These are phyloP conservation scores for Aspergillus cejpii DNA, from an alignment of 2,329 filamentous ascomycete genomes.

Conservation along the genomic window DNA sequence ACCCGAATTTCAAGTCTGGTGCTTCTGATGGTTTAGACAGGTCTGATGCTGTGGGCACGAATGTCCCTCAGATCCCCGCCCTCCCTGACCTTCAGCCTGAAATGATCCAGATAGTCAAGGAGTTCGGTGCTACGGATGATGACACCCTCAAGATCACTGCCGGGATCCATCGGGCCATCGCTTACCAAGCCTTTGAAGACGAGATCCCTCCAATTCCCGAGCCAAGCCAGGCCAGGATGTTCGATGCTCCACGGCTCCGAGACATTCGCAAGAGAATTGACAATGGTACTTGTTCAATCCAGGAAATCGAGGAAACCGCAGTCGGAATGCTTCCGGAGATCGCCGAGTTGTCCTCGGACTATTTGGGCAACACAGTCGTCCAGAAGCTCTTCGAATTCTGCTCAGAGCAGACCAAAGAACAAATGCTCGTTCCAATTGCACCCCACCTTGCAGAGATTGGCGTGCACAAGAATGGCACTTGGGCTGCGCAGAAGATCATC, in stretches of 20 bases:
- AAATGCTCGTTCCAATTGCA: slow-evolving; percentile 80
- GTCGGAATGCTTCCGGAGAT: slow-evolving; percentile 94
- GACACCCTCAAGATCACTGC: slow-evolving; percentile 66
- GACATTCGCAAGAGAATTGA: slow-evolving; percentile 98
- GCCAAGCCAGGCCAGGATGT: slow-evolving; percentile 77
- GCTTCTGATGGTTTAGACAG: slow-evolving; percentile 27
- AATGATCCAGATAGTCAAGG: slow-evolving; percentile 75
- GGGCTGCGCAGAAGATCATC: slow-evolving; percentile 99
- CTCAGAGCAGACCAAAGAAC: slow-evolving; percentile 80
- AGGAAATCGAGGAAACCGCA: slow-evolving; percentile 88
- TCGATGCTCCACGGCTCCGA: slow-evolving; percentile 88
- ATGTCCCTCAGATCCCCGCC: slow-evolving; percentile 56
- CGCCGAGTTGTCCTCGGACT: slow-evolving; percentile 88
- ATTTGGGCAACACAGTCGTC: slow-evolving; percentile 97
- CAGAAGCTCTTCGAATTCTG: slow-evolving; percentile 98
- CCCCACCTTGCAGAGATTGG: slow-evolving; percentile 94
- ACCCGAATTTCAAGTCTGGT: slow-evolving; percentile 56
- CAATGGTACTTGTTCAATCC: slow-evolving; percentile 76
- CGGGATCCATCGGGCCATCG: slow-evolving; percentile 69
- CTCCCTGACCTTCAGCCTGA: slow-evolving; percentile 73
- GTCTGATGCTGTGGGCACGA: slow-evolving; percentile 29
- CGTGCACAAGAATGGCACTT: slow-evolving; percentile 98
- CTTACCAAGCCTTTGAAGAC: slow-evolving; percentile 63
- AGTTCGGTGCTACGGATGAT: slow-evolving; percentile 78
- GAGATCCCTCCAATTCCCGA: slow-evolving; percentile 89